Evolutionary conservation across 2,329 filamentous ascomycete species (phyloP).

Genomic region (Elsinoe perseae): DNA sequence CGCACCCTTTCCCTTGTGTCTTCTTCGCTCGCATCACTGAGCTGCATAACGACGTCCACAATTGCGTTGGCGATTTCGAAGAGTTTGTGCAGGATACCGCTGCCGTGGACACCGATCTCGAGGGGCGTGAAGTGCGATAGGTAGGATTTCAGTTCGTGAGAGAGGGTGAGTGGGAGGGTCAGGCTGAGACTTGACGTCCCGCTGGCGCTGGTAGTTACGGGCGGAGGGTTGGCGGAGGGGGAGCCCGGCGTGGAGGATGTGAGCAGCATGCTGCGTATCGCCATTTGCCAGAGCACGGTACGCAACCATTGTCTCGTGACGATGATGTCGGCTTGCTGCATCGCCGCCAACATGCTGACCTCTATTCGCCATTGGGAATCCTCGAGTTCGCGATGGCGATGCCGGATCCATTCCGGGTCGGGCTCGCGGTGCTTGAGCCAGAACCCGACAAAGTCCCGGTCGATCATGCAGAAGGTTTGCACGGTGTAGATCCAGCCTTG

Average conservation of each 20-base stretch:
- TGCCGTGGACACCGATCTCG: slow-evolving; percentile 49
- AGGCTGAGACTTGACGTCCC: slow-evolving; percentile 31
- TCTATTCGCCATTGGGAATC: slow-evolving; percentile 39
- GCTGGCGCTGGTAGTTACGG: slow-evolving; percentile 15
- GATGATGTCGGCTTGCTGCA: slow-evolving; percentile 44
- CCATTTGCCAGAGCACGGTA: slow-evolving; percentile 44
- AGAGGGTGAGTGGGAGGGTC: slow-evolving; percentile 39
- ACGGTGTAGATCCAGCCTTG: slow-evolving; percentile 40
- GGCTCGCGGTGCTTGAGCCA: slow-evolving; percentile 36
- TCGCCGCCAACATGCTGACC: slow-evolving; percentile 28
- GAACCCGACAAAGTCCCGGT: slow-evolving; percentile 38
- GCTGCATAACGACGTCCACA: slow-evolving; percentile 49
- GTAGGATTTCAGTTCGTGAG: slow-evolving; percentile 37
- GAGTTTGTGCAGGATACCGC: slow-evolving; percentile 50
- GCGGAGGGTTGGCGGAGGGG: not conserved
- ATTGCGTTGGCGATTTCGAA: slow-evolving; percentile 55
- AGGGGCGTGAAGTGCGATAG: slow-evolving; percentile 36
- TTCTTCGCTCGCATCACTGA: slow-evolving; percentile 41
- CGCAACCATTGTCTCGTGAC: slow-evolving; percentile 45
- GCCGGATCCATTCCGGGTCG: slow-evolving; percentile 6
- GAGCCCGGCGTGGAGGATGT: slow-evolving; percentile 29
- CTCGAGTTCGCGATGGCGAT: slow-evolving; percentile 34
- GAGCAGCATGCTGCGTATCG: slow-evolving; percentile 39
- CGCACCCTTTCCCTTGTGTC: slow-evolving; percentile 44
- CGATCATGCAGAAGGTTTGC: slow-evolving; percentile 39